phyloP scores from a whole-genome alignment of 441 rosid genomes.

The Biscutella laevigata region DNA sequence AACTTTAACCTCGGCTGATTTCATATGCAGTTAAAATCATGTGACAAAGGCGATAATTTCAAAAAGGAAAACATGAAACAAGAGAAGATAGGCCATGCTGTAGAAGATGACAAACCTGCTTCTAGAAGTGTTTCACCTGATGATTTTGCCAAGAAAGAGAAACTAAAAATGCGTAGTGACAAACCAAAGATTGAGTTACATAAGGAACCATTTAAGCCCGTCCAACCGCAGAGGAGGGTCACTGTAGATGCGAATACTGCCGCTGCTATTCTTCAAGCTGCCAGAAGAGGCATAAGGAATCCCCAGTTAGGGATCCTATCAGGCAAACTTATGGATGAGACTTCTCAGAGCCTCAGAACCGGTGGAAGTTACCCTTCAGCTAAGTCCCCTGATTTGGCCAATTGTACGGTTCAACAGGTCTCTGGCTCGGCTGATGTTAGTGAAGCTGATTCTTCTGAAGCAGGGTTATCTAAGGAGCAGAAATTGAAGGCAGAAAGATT shows the following conservation, averaged over 20 bases:
- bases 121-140: conserved; percentile 45
- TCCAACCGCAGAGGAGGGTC: conserved; percentile 44
- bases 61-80: conserved; percentile 48
- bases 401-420: conserved; percentile 25
- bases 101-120: conserved; percentile 34
- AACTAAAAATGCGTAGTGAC: conserved; percentile 64
- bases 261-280: conserved; percentile 96
- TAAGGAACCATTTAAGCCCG: conserved; percentile 41
- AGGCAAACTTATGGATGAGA: conserved; percentile 29
- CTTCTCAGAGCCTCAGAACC: conserved; percentile 30
- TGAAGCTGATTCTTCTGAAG: conserved; percentile 69
- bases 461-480: conserved; percentile 56
- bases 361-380: conserved; percentile 35
- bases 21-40: conserved; percentile 45
- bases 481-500: conserved; percentile 86
- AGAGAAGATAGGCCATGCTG: conserved; percentile 36
- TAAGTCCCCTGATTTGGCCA: conserved; percentile 24
- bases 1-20: background rate
- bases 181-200: conserved; percentile 56
- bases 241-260: conserved; percentile 67
- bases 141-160: conserved; percentile 64
- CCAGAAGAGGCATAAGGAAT: conserved; percentile 70
- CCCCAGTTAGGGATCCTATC: conserved; percentile 50
- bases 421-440: conserved; percentile 43
- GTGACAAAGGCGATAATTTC: conserved; percentile 29